These are phyloP conservation scores for Rhodofomes roseus DNA, from an alignment of 1,284 basidiomycete species.

Conservation along the genomic window DNA sequence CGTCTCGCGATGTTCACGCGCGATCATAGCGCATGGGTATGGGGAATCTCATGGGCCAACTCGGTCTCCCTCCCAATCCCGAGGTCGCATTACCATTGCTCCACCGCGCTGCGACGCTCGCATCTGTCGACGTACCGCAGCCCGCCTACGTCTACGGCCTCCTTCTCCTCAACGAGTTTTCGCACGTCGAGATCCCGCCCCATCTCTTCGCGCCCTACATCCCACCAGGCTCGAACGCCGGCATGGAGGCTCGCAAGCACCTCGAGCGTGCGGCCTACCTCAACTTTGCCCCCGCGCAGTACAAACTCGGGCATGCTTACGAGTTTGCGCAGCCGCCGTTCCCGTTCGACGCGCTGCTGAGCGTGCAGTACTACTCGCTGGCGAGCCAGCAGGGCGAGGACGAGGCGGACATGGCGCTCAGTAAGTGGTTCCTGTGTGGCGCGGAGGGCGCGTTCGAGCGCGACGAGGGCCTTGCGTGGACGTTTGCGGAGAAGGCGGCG, in stretches of 20 bases:
- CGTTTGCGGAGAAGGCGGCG: constrained; percentile 92
- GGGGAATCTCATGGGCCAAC: constrained; percentile 86
- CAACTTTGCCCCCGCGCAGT: constrained; percentile 86
- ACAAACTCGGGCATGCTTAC: constrained; percentile 90
- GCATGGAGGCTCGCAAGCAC: constrained; percentile 48
- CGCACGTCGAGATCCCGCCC: constrained; percentile 51
- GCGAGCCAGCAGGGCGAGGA: constrained; percentile 84
- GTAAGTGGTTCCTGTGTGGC: constrained; percentile 94
- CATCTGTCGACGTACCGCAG: constrained; percentile 77
- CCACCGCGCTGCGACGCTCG: constrained; percentile 71
- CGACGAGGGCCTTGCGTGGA: constrained; percentile 84
- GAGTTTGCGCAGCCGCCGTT: constrained; percentile 88
- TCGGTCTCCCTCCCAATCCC: constrained; percentile 57
- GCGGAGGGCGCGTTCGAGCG: constrained; percentile 81
- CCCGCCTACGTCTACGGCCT: constrained; percentile 86
- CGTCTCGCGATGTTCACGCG: constrained; percentile 7
- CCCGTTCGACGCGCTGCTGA: constrained; percentile 85
- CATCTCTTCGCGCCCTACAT: constrained; percentile 52
- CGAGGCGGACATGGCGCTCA: constrained; percentile 94
- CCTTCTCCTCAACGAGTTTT: constrained; percentile 78
- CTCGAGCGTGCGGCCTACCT: constrained; percentile 86
- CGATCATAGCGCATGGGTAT: constrained; percentile 83
- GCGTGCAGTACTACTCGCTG: constrained; percentile 88
- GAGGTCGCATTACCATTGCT: constrained; percentile 69
- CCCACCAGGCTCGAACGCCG: constrained; percentile 35